These are phyloP conservation scores for Colletotrichum phormii DNA, from an alignment of 2,329 filamentous ascomycete genomes.

Conservation along the genomic window DNA sequence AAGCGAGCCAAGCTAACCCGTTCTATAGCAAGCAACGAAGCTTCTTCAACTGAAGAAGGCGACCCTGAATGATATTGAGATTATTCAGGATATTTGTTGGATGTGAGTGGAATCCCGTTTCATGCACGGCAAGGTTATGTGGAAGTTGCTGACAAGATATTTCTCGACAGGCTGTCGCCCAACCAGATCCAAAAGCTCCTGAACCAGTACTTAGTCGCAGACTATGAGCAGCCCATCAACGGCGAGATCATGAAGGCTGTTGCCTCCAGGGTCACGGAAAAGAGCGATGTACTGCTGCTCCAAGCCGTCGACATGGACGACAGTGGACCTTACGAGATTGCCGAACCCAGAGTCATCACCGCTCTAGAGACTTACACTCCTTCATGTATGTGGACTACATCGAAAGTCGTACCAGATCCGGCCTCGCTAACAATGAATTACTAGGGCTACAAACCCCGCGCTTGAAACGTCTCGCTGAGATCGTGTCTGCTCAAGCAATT, in stretches of 20 bases:
- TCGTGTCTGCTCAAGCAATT: constrained; percentile 95
- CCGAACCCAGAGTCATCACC: constrained; percentile 94
- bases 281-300: constrained; percentile 94
- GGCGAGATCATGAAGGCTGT: constrained; percentile 99
- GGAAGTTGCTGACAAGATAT: background rate
- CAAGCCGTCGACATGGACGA: constrained; percentile 99
- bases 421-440: constrained; percentile 44
- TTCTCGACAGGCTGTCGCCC: constrained; percentile 79
- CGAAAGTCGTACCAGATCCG: constrained; percentile 11
- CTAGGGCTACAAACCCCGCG: constrained; percentile 94
- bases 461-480: constrained; percentile 96
- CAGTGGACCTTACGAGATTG: constrained; percentile 97
- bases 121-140: background rate
- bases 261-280: constrained; percentile 95
- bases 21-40: constrained; percentile 89
- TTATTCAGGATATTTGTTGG: constrained; percentile 99
- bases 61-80: constrained; percentile 98
- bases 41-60: constrained; percentile 98
- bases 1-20: constrained; percentile 37
- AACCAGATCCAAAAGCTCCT: constrained; percentile 99
- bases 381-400: constrained; percentile 76
- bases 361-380: constrained; percentile 98
- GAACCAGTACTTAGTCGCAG: constrained; percentile 97
- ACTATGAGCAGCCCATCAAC: constrained; percentile 99
- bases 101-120: constrained; percentile 76